Evolutionary conservation across 768 basidiomycete genomes (phyloP), one percentile per base, ranked within the genome.

Genomic region (Lentinula sp.): DNA sequence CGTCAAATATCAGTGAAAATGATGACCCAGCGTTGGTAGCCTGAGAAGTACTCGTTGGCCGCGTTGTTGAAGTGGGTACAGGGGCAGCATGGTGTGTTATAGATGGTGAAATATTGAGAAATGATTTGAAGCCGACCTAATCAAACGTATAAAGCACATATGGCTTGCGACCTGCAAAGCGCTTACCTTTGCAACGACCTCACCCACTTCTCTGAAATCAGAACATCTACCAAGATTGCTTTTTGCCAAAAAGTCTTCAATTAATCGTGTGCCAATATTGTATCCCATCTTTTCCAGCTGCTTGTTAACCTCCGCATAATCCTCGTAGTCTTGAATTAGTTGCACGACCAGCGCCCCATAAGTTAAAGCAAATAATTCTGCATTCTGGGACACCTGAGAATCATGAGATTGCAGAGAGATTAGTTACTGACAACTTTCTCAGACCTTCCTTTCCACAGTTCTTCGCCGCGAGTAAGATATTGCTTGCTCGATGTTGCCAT

Each of bases 241-340:
- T 70, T 92, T 86, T 23, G 97, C 96, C 51, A 99, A 81, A 69
- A 99, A 97, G 70, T 99, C 97, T 70, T 99, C 97, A 61, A 99
- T 97, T 58, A 99, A 76, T 42, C 97, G 81, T 23, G 88, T 96
- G 31, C 97, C 97, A 62, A 99, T 98, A 70, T 95, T 97, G 74
- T 97, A 98, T 3, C 97, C 97, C 96, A 98, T 98, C 77, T 95
- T 96, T 68, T 99, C 96, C 2, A 99, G 87, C 72, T 99, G 95
- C 72, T 93, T 95, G 74, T 93, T 93, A 64, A 93, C 91, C 71
- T 96, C 93, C 13, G 82, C 82, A 70, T 97, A 98, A 77, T 99
- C 95, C 69, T 99, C 97, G 69, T 98, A 98, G 74, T 99, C 97
- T 70, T 98, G 97, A 64, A 98, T 95, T 63, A 99, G 84, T 76